phyloP scores from a whole-genome alignment of 495 filamentous ascomycete genomes.

The Podospora pseudocomata region DNA sequence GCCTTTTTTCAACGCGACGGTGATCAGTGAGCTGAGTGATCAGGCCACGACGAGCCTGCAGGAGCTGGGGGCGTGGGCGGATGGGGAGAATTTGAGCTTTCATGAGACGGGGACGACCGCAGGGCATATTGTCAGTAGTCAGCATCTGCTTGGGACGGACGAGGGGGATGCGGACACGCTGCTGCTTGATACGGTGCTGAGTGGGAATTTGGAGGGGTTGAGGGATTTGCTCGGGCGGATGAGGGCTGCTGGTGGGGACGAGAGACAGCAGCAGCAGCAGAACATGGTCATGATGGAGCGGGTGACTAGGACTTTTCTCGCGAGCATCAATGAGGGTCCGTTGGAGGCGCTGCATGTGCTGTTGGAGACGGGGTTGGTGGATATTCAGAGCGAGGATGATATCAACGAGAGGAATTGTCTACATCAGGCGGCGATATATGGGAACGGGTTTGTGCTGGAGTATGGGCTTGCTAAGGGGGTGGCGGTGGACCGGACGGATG shows the following conservation, averaged over 20 bases:
- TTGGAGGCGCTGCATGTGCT: slow-evolving; percentile 71
- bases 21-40: slow-evolving; percentile 93
- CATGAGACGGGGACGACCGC: slow-evolving; percentile 40
- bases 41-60: slow-evolving; percentile 90
- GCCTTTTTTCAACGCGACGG: slow-evolving; percentile 93
- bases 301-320: slow-evolving; percentile 82
- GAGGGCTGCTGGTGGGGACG: slow-evolving; percentile 33
- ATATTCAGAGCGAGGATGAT: slow-evolving; percentile 86
- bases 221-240: slow-evolving; percentile 50
- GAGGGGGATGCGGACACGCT: slow-evolving; percentile 85
- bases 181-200: slow-evolving; percentile 78
- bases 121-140: slow-evolving; percentile 56
- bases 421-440: slow-evolving; percentile 91
- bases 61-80: slow-evolving; percentile 92
- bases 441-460: slow-evolving; percentile 68
- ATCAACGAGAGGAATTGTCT: slow-evolving; percentile 96
- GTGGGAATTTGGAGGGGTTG: slow-evolving; percentile 61
- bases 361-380: slow-evolving; percentile 73
- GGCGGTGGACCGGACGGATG: slow-evolving; percentile 74
- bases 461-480: slow-evolving; percentile 68
- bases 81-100: slow-evolving; percentile 85
- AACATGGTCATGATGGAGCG: slow-evolving; percentile 57
- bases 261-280: slow-evolving; percentile 12
- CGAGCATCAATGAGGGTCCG: slow-evolving; percentile 80
- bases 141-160: slow-evolving; percentile 62